A percentile compares a stretch with the other conserved stretches of the same genome.
Conservation (phyloP, 106 monocot genomes). For the Allium sativum region DNA sequence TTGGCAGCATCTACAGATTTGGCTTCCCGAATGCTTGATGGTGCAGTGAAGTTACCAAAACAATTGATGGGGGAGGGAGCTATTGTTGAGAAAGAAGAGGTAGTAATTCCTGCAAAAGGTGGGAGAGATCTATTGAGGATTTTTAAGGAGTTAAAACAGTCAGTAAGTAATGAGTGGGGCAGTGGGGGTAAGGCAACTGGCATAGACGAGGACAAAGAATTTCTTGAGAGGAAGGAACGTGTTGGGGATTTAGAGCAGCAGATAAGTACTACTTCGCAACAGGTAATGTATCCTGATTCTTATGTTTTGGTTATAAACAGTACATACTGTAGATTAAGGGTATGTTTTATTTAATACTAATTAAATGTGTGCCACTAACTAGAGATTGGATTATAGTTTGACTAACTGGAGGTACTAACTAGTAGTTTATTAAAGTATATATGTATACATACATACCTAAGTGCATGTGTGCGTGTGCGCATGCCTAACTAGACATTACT, state of each 20-base stretch:
- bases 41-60: constrained; percentile 52
- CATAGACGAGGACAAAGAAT: constrained; percentile 81
- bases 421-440: no score
- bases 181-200: constrained; percentile 34
- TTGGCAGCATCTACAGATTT: constrained; percentile 48
- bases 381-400: no score
- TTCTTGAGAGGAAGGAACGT: constrained; percentile 67
- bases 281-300: constrained; percentile 23
- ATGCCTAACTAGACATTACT: no score
- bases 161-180: constrained; percentile 64
- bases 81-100: constrained; percentile 48
- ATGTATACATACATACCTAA: no score
- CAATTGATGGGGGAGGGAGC: constrained; percentile 48
- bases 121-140: constrained; percentile 80
- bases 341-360: no score
- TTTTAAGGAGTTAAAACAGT: constrained; percentile 87
- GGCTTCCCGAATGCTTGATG: constrained; percentile 77
- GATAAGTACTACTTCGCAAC: constrained; percentile 55
- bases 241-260: constrained; percentile 69
- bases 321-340: no score
- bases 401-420: no score
- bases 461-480: no score
- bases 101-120: constrained; percentile 67
- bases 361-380: no score
- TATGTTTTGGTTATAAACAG: no score